Evolutionary conservation across 176 grass and related monocot genomes (phyloP), one percentile per base, ranked within the genome.

Genomic region (Tillandsia leiboldiana): DNA sequence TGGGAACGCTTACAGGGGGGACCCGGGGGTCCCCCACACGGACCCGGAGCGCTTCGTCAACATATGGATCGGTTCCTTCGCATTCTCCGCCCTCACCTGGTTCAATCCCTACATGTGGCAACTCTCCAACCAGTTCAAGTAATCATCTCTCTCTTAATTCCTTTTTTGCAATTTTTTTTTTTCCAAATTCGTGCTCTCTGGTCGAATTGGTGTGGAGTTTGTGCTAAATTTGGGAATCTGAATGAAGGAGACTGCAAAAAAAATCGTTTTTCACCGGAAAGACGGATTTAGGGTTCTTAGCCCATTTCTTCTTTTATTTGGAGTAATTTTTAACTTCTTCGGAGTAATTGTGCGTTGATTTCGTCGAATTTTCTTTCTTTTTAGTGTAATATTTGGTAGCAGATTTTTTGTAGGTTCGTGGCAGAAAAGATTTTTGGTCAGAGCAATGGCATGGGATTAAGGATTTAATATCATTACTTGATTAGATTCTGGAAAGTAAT

Each of bases 11-110:
- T 76, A 67, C 47, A 63, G 73, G 27, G 73, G 73, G 2, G 73
- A 76, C 12, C 73, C 73, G 13, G 73, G 73, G 20, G 64, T 76
- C 13, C 73, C 73, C 4, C 73, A 76, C 73, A 57, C 73, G 8
- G 15, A 76, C 48, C 64, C 73, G 15, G 64, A 67, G 18, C 22
- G 64, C 13, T 67, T 67, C 73, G 9, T 67, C 4, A 51, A 57
- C 15, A 15, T 64, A 42, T 76, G 73, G 51, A 10, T 68, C 14
- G 63, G 63, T 10, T 53, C 64, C 64, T 76, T 76, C 51, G 73
- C 64, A 27, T 42, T 76, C 73, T 66, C 73, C 15, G 73, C 64
- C 26, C 62, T 76, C 73, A 27, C 73, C 64, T 76, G 73, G 26
- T 66, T 51, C 64, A 67, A 51, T 64, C 51, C 73, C 26, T 12